A percentile compares a stretch with the other conserved stretches of the same genome.
These are phyloP conservation scores for Trichosanthes cucumerina DNA, from an alignment of 306 rosid species.

Conservation along the genomic window DNA sequence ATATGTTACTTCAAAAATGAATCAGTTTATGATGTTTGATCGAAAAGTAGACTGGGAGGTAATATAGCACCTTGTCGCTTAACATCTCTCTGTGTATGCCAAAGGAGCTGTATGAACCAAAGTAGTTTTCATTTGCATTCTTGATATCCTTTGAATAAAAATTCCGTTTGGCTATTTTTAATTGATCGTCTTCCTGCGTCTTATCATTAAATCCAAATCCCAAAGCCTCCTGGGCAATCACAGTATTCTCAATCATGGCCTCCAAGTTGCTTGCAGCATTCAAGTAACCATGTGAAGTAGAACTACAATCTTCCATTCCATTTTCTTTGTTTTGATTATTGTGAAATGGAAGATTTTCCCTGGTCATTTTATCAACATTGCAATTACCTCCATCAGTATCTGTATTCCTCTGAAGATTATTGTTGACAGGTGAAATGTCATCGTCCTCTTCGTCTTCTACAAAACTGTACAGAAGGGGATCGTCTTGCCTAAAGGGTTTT, in stretches of 20 bases:
- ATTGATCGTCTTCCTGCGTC: slow-evolving; percentile 19
- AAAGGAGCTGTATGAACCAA: slow-evolving; percentile 82
- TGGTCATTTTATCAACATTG: slow-evolving; percentile 15
- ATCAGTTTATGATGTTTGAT: neutral
- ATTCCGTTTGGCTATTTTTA: slow-evolving; percentile 29
- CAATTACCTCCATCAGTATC: slow-evolving; percentile 28
- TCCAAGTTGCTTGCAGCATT: slow-evolving; percentile 27
- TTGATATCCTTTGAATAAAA: slow-evolving; percentile 43
- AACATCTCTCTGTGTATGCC: slow-evolving; percentile 96
- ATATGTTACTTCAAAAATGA: neutral
- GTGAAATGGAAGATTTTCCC: slow-evolving; percentile 18
- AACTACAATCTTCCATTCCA: slow-evolving; percentile 17
- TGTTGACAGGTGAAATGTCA: slow-evolving; percentile 31
- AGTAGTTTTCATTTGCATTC: slow-evolving; percentile 65
- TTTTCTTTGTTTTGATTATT: slow-evolving; percentile 3
- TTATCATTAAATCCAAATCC: slow-evolving; percentile 20
- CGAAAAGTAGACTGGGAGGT: neutral
- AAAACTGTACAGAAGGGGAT: slow-evolving; percentile 69
- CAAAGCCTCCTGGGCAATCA: slow-evolving; percentile 21
- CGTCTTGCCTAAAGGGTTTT: slow-evolving; percentile 65
- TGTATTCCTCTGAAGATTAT: slow-evolving; percentile 33
- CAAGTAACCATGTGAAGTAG: slow-evolving; percentile 25
- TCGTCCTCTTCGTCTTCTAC: slow-evolving; percentile 62
- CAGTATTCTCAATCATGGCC: slow-evolving; percentile 21
- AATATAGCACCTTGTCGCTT: slow-evolving; percentile 63